Evolutionary conservation across 768 basidiomycete genomes (phyloP), one percentile per base, ranked within the genome.

Genomic region (Tylopilus balloui): DNA sequence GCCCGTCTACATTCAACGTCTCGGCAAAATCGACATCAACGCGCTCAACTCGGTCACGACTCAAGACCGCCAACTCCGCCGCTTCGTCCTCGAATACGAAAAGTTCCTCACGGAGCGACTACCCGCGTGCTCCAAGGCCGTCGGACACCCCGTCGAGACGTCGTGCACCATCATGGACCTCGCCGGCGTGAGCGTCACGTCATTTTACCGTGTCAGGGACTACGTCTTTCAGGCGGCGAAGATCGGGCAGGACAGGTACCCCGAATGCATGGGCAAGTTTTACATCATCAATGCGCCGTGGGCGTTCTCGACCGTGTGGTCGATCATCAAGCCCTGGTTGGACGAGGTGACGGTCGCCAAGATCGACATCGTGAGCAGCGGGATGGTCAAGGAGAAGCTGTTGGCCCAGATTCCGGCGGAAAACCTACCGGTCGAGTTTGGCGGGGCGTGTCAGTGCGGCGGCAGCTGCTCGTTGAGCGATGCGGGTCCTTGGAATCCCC

Each of bases 271-370:
- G 95, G 95, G 95, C 73, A 91, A 89, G 66, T 97, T 99, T 75
- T 99, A 90, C 77, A 93, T 98, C 78, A 88, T 96, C 78, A 97
- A 98, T 63, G 89, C 92, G 0, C 95, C 95, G 0, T 97, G 87
- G 84, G 78, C 83, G 44, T 99, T 99, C 74, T 79, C 80, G 43
- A 79, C 86, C 32, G 87, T 95, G 19, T 99, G 94, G 94, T 64
- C 73, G 17, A 65, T 93, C 55, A 80, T 98, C 74, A 95, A 91
- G 73, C 83, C 82, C 3, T 98, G 91, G 91, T 73, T 99, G 59
- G 95, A 98, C 69, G 84, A 85, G 58, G 96, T 94, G 23, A 99
- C 95, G 24, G 92, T 95, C 43, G 77, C 78, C 53, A 98, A 99
- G 81, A 94, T 99, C 64, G 81, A 86, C 55, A 94, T 99, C 64